Conservation (phyloP, 2,329 filamentous ascomycete species). For the Aspergillus sergii region DNA sequence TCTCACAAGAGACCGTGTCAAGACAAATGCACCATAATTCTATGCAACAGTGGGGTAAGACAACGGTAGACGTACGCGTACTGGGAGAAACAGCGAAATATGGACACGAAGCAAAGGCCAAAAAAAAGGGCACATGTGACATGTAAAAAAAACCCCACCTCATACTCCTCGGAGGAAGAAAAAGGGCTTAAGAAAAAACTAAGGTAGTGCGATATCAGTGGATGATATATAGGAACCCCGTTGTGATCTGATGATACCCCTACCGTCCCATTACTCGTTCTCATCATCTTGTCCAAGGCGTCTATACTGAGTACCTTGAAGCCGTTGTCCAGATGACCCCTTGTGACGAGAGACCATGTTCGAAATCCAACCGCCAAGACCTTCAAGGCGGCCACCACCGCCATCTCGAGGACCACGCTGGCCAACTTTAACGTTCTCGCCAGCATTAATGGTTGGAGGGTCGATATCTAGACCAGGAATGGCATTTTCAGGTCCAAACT, state of each 20-base stretch:
- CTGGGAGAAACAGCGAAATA: not conserved
- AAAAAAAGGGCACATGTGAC: not conserved
- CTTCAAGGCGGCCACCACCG: constrained; percentile 49
- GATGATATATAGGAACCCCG: not conserved
- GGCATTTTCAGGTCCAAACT: constrained; percentile 63
- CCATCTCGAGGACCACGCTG: constrained; percentile 35
- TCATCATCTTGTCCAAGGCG: constrained; percentile 52
- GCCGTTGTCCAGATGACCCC: constrained; percentile 37
- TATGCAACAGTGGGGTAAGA: not conserved
- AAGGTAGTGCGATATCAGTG: not conserved
- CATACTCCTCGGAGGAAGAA: not conserved
- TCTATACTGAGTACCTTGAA: constrained; percentile 46
- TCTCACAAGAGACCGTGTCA: not conserved
- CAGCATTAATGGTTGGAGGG: constrained; percentile 65
- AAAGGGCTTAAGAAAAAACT: not conserved
- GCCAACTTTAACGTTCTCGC: constrained; percentile 53
- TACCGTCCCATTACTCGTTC: constrained; percentile 21
- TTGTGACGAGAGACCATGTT: constrained; percentile 62
- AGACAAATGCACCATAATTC: not conserved
- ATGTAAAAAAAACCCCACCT: not conserved
- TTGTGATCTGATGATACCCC: not conserved
- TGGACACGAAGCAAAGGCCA: not conserved
- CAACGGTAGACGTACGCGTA: not conserved
- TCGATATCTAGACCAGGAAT: constrained; percentile 84
- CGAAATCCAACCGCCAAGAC: constrained; percentile 70